Base-by-base conservation (phyloP, 495 filamentous ascomycete genomes). In the Talaromyces adpressus region DNA sequence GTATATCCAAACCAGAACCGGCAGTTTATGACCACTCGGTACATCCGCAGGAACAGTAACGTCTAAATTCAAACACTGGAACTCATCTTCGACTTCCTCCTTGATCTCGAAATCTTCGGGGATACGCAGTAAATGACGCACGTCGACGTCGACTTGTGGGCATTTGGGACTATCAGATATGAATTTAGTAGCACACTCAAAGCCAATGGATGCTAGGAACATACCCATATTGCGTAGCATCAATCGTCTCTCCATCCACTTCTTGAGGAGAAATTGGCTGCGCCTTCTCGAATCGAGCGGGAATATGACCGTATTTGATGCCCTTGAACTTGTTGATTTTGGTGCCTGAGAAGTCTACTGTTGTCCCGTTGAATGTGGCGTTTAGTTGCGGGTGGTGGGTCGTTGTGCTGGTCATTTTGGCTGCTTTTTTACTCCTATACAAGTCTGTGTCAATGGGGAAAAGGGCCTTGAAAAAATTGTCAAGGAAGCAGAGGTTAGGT, bases 1-100 rank as follows among this genome's bases (percentile, higher is more conserved):
- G 64, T 81, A 73, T 36, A 81, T 77, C 72, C 76, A 81, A 11
- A 81, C 61, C 39, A 81, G 61, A 27, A 79, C 77, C 2, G 78
- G 78, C 4, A 79, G 59, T 25, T 68, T 62, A 0, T 59, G 47
- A 16, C 61, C 49, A 3, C 4, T 29, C 1, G 63, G 16, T 3
- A 54, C 57, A 41, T 67, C 60, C 2, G 75, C 71, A 14, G 76
- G 77, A 49, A 68, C 63, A 16, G 73, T 76, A 23, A 81, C 73
- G 25, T 77, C 76, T n/a, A 81, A 56, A 62, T 75, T 77, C 65
- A 81, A 64, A 53, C 76, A 81, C 53, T 77, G 73, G 22, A 79
- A 78, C 63, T 81, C 78, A 65, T 77, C 72, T 64, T 76, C 75
- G 14, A 52, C 47, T 60, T 78, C 75, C 0, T 67, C 61, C 1